A percentile compares a stretch with the other conserved stretches of the same genome.
Conservation (phyloP, 257 asterid species). For the Catharanthus roseus region DNA sequence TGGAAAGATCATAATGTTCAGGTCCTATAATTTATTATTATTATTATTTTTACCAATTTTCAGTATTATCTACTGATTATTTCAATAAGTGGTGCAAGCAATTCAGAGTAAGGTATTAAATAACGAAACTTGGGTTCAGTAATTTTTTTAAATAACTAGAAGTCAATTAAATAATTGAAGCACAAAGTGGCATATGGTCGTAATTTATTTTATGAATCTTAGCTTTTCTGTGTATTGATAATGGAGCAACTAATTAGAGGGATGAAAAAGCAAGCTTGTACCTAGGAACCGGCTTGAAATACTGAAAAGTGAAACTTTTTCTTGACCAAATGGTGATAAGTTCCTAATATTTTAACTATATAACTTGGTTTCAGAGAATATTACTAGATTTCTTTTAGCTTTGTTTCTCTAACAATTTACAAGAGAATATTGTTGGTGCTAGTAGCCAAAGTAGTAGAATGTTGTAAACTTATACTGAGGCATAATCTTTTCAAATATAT, state of each 20-base stretch:
- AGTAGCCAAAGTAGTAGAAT: background rate
- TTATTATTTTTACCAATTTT: background rate
- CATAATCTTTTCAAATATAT: background rate
- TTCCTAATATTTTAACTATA: no score
- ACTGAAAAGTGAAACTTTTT: no score
- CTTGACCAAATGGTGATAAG: no score
- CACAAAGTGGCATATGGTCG: no score
- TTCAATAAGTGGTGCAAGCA: background rate
- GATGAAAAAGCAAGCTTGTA: no score
- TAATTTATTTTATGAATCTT: no score
- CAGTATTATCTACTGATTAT: background rate
- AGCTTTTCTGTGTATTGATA: no score
- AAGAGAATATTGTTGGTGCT: background rate
- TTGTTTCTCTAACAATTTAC: background rate
- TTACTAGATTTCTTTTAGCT: background rate
- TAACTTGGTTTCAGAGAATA: background rate
- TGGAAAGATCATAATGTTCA: constrained; percentile 92
- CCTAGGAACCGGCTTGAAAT: no score
- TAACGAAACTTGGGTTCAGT: background rate
- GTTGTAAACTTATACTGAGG: background rate
- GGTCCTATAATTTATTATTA: constrained; percentile 24
- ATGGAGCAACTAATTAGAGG: no score
- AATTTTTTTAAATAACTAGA: background rate
- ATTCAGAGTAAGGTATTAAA: background rate
- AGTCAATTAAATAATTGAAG: no score